Evolutionary conservation across 495 filamentous ascomycete genomes (phyloP).

Genomic region (Penicillium steckii): DNA sequence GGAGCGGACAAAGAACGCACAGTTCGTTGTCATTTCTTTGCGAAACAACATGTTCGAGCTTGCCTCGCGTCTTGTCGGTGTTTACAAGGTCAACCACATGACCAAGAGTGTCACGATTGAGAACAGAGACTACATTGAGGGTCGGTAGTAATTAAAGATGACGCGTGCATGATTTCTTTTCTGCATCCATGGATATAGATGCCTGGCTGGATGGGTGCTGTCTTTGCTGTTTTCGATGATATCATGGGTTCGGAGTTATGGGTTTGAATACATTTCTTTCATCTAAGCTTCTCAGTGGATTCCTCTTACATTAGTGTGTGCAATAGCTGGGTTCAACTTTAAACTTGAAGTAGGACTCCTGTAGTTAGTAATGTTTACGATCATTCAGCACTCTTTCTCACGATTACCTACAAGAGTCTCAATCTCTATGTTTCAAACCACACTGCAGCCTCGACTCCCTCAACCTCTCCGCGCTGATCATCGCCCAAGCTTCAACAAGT

Average conservation of each 20-base stretch:
- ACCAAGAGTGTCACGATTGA: conserved; percentile 97
- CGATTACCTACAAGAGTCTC: no score
- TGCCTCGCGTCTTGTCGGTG: conserved; percentile 85
- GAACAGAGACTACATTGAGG: conserved; percentile 76
- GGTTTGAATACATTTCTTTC: conserved; percentile 18
- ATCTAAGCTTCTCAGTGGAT: conserved; percentile 1
- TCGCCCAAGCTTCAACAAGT: conserved; percentile 6
- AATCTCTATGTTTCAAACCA: not conserved
- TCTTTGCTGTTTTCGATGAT: conserved; percentile 25
- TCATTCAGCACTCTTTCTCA: no score
- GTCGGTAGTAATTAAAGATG: conserved; percentile 31
- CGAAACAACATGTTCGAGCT: conserved; percentile 99
- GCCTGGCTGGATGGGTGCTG: conserved; percentile 20
- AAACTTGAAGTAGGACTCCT: not conserved
- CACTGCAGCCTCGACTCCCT: no score
- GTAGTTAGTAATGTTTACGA: no score
- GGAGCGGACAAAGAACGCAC: conserved; percentile 96
- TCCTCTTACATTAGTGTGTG: no score
- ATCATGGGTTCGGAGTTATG: conserved; percentile 29
- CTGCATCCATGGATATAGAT: conserved; percentile 23
- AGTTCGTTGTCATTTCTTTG: conserved; percentile 97
- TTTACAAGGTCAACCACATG: conserved; percentile 99
- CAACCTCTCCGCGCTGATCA: conserved; percentile 7
- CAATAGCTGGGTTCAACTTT: not conserved
- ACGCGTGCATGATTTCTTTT: conserved; percentile 16